phyloP scores from a whole-genome alignment of 345 rosid genomes.

The Bretschneidera sinensis region DNA sequence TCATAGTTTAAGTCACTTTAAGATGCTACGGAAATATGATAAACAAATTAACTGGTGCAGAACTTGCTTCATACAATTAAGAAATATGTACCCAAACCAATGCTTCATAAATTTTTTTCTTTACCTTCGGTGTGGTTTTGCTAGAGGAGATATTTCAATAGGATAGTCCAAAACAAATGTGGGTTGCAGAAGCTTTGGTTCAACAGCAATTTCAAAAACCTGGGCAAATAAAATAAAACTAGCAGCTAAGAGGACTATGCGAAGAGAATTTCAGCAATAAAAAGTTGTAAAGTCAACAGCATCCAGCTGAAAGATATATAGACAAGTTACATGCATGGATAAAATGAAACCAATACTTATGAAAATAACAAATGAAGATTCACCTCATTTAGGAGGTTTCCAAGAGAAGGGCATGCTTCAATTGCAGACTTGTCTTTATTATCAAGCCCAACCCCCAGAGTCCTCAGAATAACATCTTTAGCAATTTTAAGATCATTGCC shows the following conservation, averaged over 20 bases:
- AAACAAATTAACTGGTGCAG: not conserved
- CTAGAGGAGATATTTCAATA: constrained; percentile 88
- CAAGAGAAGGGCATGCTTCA: constrained; percentile 65
- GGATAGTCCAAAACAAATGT: constrained; percentile 97
- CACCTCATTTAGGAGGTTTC: constrained; percentile 92
- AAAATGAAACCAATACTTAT: not conserved
- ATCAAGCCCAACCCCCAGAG: constrained; percentile 53
- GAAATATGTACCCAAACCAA: not conserved
- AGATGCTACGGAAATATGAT: not conserved
- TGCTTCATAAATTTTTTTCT: constrained; percentile 9
- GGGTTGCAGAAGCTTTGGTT: constrained; percentile 90
- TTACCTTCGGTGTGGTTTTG: constrained; percentile 88
- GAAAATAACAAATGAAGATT: constrained; percentile 10
- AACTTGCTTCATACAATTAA: not conserved
- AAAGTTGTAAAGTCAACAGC: not conserved
- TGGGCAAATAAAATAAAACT: constrained; percentile 21
- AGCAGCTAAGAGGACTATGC: constrained; percentile 10
- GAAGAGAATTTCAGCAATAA: not conserved
- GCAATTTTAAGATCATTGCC: constrained; percentile 55
- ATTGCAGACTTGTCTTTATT: constrained; percentile 65
- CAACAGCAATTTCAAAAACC: constrained; percentile 88
- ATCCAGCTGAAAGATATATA: no score
- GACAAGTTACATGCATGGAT: no score
- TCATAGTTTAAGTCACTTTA: no score
- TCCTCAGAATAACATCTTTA: constrained; percentile 52